Conservation (phyloP, 2,329 filamentous ascomycete species). For the Aschersonia sp. region DNA sequence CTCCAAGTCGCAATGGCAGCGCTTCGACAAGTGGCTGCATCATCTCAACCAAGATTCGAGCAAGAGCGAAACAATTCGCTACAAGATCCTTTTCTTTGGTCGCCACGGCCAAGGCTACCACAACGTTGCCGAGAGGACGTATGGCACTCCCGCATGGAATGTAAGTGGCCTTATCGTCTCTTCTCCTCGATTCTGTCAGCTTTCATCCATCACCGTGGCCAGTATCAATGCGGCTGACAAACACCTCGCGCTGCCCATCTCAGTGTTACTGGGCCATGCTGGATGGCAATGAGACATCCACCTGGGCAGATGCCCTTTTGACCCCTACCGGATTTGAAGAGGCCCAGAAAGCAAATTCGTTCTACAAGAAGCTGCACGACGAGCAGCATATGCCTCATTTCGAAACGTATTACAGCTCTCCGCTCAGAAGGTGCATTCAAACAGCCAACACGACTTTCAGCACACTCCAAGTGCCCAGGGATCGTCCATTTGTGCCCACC, state of each 20-base stretch:
- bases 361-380: conserved; percentile 40
- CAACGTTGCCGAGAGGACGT: conserved; percentile 48
- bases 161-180: conserved; percentile 21
- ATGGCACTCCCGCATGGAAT: conserved; percentile 57
- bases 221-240: not conserved
- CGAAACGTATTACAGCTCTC: conserved; percentile 50
- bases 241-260: not conserved
- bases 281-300: conserved; percentile 47
- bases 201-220: not conserved
- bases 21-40: conserved; percentile 43
- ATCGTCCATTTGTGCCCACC: conserved; percentile 37
- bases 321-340: conserved; percentile 42
- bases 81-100: conserved; percentile 54
- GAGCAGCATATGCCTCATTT: conserved; percentile 43
- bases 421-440: conserved; percentile 45
- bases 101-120: conserved; percentile 57
- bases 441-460: conserved; percentile 50
- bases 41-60: conserved; percentile 31
- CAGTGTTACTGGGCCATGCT: conserved; percentile 51
- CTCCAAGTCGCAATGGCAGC: conserved; percentile 46
- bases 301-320: conserved; percentile 50
- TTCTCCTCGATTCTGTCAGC: not conserved
- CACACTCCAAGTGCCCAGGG: conserved; percentile 33
- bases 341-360: conserved; percentile 41
- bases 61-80: conserved; percentile 31